These are phyloP conservation scores for Tylopilus sp. DNA, from an alignment of 1,284 basidiomycete genomes.

Conservation along the genomic window DNA sequence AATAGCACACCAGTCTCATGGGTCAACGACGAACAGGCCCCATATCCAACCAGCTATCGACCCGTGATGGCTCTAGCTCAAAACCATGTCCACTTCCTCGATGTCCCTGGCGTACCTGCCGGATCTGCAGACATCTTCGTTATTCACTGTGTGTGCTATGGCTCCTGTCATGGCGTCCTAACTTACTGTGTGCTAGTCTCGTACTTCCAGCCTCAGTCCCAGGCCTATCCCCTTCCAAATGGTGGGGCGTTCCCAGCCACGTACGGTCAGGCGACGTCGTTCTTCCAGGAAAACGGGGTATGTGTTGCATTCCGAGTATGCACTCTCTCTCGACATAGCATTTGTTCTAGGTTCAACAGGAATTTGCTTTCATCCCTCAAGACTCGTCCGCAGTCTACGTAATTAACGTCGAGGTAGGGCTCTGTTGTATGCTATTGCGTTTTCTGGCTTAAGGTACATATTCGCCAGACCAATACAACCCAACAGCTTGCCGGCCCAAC, in stretches of 20 bases:
- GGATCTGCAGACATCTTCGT: constrained; percentile 80
- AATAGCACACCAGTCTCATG: constrained; percentile 55
- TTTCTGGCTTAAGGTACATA: constrained; percentile 7
- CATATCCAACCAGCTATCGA: constrained; percentile 54
- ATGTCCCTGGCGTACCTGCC: constrained; percentile 60
- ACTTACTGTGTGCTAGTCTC: constrained; percentile 47
- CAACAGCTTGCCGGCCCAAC: constrained; percentile 65
- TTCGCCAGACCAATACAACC: constrained; percentile 66
- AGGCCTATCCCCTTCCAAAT: constrained; percentile 51
- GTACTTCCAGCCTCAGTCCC: constrained; percentile 75
- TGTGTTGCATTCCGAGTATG: constrained; percentile 20
- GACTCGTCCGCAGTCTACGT: constrained; percentile 78
- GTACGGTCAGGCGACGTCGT: constrained; percentile 72
- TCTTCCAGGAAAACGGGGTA: constrained; percentile 61
- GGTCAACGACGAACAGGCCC: constrained; percentile 53
- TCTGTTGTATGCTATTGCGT: background rate
- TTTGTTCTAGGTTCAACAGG: constrained; percentile 59
- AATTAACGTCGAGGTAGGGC: constrained; percentile 64
- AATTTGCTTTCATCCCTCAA: constrained; percentile 82
- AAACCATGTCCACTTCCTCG: constrained; percentile 78
- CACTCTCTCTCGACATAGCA: background rate
- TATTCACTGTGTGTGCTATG: constrained; percentile 70
- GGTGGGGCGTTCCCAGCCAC: constrained; percentile 67
- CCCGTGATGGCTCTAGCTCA: constrained; percentile 77
- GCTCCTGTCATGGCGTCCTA: background rate